Evolutionary conservation across 176 grass and related monocot species (phyloP), one percentile per base, ranked within the genome.

Genomic region (Raddia guianensis): DNA sequence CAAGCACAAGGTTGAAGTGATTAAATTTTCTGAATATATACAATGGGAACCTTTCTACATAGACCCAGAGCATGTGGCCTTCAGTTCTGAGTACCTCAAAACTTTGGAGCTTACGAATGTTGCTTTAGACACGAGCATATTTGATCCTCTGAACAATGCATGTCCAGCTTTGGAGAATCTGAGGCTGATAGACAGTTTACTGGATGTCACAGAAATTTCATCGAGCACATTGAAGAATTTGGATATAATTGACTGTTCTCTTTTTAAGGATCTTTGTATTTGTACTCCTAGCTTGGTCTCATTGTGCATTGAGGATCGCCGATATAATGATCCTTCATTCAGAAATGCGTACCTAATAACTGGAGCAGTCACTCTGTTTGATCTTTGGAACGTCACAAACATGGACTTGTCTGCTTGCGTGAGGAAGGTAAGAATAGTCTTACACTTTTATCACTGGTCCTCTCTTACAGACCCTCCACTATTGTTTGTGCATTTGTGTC

Each of bases 91-190:
- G 48, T 52, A 72, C 13, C 21, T 72, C 12, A 34, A 16, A 52
- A 52, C 19, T 5, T 52, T 72, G 69, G 69, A 49, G 46, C 69
- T 72, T 34, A 51, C 48, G 4, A 50, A 51, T 72, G 69, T 16
- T 52, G 45, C 12, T 16, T 49, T 72, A 52, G 47, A 33, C 3
- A 0, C 48, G 3, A 33, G 13, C 4, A 3, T 72, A 14, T 52
- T 52, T 34, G n/a, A 9, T 34, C 69, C 2, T 1, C 19, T 72
- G 47, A 52, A 52, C 21, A 72, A 72, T 52, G 6, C 69, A 16
- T 72, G 69, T 7, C 69, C 21, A 72, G 69, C 48, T 15, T 72
- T 72, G 69, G 11, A 35, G 21, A 72, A 72, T 32, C n/a, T 72
- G 69, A 5, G 4, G 11, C 12, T 72, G 48, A 15, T 27, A 52